These are phyloP conservation scores for Phialophora macrospora DNA, from an alignment of 2,329 filamentous ascomycete species.

Conservation along the genomic window DNA sequence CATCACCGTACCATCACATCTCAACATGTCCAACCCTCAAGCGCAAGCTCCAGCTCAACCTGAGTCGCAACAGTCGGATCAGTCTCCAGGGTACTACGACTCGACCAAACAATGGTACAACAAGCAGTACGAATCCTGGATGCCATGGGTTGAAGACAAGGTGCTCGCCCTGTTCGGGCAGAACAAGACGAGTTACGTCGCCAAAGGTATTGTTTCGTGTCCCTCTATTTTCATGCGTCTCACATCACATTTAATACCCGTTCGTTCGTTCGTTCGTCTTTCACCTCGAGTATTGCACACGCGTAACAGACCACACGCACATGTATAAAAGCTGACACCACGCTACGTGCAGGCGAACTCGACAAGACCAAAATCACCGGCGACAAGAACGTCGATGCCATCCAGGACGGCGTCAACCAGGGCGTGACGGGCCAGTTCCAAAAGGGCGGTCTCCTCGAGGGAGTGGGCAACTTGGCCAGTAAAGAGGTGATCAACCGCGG, in stretches of 20 bases:
- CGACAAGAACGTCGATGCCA: constrained; percentile 67
- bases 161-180: constrained; percentile 75
- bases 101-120: constrained; percentile 70
- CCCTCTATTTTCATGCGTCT: no score
- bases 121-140: constrained; percentile 73
- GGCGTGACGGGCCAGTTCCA: constrained; percentile 68
- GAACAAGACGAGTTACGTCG: constrained; percentile 74
- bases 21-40: constrained; percentile 1
- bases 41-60: not conserved
- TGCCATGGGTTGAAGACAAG: constrained; percentile 76
- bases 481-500: constrained; percentile 41
- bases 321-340: not conserved
- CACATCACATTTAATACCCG: no score
- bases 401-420: constrained; percentile 70
- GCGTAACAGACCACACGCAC: no score
- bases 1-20: not conserved
- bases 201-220: constrained; percentile 72
- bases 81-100: constrained; percentile 45
- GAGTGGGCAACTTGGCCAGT: constrained; percentile 40
- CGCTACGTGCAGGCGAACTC: constrained; percentile 62
- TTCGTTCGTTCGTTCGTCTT: no score
- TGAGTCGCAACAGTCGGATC: not conserved
- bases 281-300: no score
- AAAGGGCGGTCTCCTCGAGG: constrained; percentile 63
- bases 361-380: constrained; percentile 72